A percentile compares a stretch with the other conserved stretches of the same genome.
phyloP scores from a whole-genome alignment of 2,329 filamentous ascomycete genomes.

The Colletotrichum simmondsii region DNA sequence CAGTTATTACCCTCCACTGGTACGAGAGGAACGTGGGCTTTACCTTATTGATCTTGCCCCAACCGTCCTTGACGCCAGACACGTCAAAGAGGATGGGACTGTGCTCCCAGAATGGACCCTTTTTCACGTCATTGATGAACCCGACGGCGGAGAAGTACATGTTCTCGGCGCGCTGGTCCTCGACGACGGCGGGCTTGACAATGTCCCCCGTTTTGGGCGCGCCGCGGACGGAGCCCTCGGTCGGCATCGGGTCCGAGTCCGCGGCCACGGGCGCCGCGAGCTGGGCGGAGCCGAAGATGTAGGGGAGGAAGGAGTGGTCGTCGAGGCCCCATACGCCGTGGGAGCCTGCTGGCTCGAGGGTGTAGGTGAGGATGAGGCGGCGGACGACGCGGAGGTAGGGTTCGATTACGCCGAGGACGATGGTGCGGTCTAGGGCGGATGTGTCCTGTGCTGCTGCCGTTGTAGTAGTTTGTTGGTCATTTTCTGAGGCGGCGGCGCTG shows the following conservation, averaged over 20 bases:
- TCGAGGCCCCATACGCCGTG: conserved; percentile 99
- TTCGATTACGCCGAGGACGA: conserved; percentile 85
- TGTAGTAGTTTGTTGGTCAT: not conserved
- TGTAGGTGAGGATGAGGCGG: conserved; percentile 88
- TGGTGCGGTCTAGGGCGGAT: conserved; percentile 76
- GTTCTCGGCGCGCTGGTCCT: conserved; percentile 73
- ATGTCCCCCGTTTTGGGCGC: conserved; percentile 80
- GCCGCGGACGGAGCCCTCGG: conserved; percentile 79
- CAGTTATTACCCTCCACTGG: not conserved
- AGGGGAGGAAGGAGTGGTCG: conserved; percentile 93
- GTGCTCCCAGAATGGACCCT: conserved; percentile 96
- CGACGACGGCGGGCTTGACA: conserved; percentile 71
- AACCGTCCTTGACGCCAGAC: conserved; percentile 89
- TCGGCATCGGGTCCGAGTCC: conserved; percentile 70
- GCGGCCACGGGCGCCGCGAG: conserved; percentile 79
- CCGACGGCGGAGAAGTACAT: conserved; percentile 97
- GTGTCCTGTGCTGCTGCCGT: not conserved
- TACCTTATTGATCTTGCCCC: conserved; percentile 97
- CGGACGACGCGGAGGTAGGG: conserved; percentile 87
- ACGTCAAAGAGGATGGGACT: conserved; percentile 93
- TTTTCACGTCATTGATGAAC: conserved; percentile 98
- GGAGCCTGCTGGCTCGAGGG: conserved; percentile 92
- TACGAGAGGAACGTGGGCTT: not conserved
- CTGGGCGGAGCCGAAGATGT: conserved; percentile 95
- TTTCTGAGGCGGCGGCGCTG: not conserved